Evolutionary conservation across 2,329 filamentous ascomycete genomes (phyloP).

Genomic region (Talaromyces sp.): DNA sequence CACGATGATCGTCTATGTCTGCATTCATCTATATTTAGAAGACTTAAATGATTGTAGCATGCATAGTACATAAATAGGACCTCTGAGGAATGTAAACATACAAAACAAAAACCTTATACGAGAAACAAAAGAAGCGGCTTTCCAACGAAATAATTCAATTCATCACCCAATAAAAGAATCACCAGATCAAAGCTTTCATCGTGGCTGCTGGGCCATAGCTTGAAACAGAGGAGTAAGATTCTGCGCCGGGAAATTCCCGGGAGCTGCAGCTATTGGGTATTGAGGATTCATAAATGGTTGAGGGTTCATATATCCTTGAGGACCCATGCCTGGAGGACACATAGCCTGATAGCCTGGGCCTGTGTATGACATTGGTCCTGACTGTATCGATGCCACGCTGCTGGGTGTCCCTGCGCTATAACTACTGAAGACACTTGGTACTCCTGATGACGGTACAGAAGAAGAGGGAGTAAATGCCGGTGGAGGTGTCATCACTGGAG

Average conservation of each 20-base stretch:
- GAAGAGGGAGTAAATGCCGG: not conserved
- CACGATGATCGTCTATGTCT: not conserved
- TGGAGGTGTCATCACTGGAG: not conserved
- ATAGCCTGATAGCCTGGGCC: not conserved
- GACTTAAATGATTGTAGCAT: not conserved
- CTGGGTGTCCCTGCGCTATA: not conserved
- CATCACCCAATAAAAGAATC: not conserved
- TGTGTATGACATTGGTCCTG: not conserved
- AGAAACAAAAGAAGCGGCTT: not conserved
- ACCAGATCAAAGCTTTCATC: not conserved
- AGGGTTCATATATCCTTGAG: not conserved
- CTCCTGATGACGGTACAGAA: not conserved
- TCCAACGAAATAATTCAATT: not conserved
- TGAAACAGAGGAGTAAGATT: slow-evolving; percentile 5
- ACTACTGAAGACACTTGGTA: not conserved
- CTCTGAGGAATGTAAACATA: not conserved
- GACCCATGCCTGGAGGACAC: not conserved
- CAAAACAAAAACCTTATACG: not conserved
- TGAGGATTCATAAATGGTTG: not conserved
- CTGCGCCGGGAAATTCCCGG: not conserved
- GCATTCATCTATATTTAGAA: not conserved
- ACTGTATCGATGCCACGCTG: slow-evolving; percentile 1
- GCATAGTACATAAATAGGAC: not conserved
- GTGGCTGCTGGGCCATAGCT: slow-evolving; percentile 1
- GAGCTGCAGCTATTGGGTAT: not conserved